Evolutionary conservation across 2,329 filamentous ascomycete genomes (phyloP).

Genomic region (Pseudocercospora fijiensis): DNA sequence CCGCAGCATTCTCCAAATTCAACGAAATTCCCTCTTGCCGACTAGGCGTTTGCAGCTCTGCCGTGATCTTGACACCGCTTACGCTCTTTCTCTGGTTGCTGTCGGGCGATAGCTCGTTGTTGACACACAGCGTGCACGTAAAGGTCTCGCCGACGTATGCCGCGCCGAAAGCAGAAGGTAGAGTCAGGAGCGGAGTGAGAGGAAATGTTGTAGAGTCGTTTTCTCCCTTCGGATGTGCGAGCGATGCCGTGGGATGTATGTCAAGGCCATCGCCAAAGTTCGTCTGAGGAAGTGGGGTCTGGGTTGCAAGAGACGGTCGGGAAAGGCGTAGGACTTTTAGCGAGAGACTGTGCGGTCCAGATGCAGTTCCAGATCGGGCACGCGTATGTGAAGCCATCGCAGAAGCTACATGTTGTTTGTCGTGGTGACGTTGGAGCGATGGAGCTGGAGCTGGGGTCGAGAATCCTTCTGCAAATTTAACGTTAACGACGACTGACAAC

Average conservation of each 20-base stretch:
- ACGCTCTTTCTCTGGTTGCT: slow-evolving; percentile 53
- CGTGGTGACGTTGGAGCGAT: neutral
- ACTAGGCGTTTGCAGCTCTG: slow-evolving; percentile 92
- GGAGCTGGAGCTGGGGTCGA: neutral
- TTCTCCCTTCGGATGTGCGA: slow-evolving; percentile 65
- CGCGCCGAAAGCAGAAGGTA: slow-evolving; percentile 87
- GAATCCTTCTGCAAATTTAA: neutral
- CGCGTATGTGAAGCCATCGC: slow-evolving; percentile 35
- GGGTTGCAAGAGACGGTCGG: slow-evolving; percentile 71
- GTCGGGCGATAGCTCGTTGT: slow-evolving; percentile 66
- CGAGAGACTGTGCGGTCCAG: slow-evolving; percentile 72
- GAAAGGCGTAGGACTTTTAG: slow-evolving; percentile 83
- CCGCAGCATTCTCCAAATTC: slow-evolving; percentile 43
- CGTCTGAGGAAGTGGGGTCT: slow-evolving; percentile 62
- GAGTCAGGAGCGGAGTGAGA: slow-evolving; percentile 66
- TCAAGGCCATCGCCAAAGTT: slow-evolving; percentile 48
- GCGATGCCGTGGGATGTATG: slow-evolving; percentile 62
- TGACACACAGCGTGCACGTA: slow-evolving; percentile 91
- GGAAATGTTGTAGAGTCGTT: slow-evolving; percentile 54
- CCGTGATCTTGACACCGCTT: slow-evolving; percentile 76
- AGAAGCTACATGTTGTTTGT: neutral
- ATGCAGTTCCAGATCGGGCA: slow-evolving; percentile 39
- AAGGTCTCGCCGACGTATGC: slow-evolving; percentile 96
- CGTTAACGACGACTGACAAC: neutral
- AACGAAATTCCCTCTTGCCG: slow-evolving; percentile 63